Evolutionary conservation across 305 asterid genomes (phyloP).

Genomic region (Solanum hybrid): DNA sequence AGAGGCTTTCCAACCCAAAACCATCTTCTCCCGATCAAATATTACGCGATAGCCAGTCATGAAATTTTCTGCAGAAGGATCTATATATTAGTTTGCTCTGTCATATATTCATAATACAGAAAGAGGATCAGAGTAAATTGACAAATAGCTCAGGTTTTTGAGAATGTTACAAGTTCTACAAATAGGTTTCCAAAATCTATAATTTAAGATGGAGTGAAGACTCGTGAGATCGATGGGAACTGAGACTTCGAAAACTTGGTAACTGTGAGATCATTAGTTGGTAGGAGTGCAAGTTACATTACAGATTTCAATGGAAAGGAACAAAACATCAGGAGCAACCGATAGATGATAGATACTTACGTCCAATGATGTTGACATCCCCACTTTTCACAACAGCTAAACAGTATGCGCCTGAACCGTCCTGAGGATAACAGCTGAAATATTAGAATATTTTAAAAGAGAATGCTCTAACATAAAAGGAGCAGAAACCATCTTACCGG

Average conservation of each 20-base stretch:
- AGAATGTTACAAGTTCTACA: not conserved
- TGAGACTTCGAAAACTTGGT: not conserved
- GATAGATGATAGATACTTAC: constrained; percentile 40
- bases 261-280: not conserved
- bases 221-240: not conserved
- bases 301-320: not conserved
- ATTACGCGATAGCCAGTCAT: constrained; percentile 76
- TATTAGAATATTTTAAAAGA: constrained; percentile 4
- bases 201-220: not conserved
- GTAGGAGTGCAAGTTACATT: not conserved
- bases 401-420: constrained; percentile 40
- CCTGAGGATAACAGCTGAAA: constrained; percentile 28
- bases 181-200: not conserved
- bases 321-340: not conserved
- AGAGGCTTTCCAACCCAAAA: constrained; percentile 79
- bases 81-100: not conserved
- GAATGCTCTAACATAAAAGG: not conserved
- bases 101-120: not conserved
- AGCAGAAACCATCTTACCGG: constrained; percentile 26
- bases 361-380: constrained; percentile 80
- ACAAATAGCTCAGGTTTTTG: not conserved
- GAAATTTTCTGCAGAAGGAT: constrained; percentile 55
- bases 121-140: not conserved
- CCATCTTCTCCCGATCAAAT: constrained; percentile 82
- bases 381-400: constrained; percentile 67